Evolutionary conservation across 1,284 basidiomycete genomes (phyloP), one percentile per base, ranked within the genome.

Genomic region (Moesziomyces sp.): DNA sequence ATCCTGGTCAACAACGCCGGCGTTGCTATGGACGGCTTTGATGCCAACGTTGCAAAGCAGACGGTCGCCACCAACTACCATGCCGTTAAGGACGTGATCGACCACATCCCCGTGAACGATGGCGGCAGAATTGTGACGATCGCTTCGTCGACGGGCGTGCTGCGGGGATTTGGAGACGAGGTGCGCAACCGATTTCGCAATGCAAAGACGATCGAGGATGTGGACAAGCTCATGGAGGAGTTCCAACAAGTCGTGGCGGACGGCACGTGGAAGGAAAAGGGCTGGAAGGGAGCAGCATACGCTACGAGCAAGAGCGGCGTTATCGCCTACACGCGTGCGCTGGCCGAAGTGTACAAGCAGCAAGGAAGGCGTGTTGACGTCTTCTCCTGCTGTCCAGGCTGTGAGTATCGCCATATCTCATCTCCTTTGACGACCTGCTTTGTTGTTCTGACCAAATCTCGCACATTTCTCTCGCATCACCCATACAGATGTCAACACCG

Each of bases 1-100:
- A 62, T 81, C 46, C 64, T 80, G 18, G 59, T 84, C 49, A 74
- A 74, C 58, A 84, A 84, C 63, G 80, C 81, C 40, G 82, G 82
- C 9, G 72, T 83, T 16, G 81, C 81, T 2, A 55, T 81, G 45
- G 64, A 74, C 14, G 81, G 80, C 30, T 76, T 79, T 52, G 76
- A 84, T 43, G 66, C 28, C 46, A 52, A 78, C 19, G 71, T 82
- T 7, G 79, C 77, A n/a, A 62, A 72, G n/a, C 58, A 77, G 44
- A 81, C 82, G 8, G 69, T 84, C 1, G 67, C 62, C 3, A 72
- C 66, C 38, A 84, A 84, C 68, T 84, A 82, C 58, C 76, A 74
- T 18, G 76, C 79, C 3, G 74, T 74, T 10, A 60, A 70, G 44
- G 73, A 79, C 33, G 51, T 66, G 38, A 74, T 78, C 58, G 49